Base-by-base conservation (phyloP, 164 flowering plant genomes). In the Tetracentron sinense region DNA sequence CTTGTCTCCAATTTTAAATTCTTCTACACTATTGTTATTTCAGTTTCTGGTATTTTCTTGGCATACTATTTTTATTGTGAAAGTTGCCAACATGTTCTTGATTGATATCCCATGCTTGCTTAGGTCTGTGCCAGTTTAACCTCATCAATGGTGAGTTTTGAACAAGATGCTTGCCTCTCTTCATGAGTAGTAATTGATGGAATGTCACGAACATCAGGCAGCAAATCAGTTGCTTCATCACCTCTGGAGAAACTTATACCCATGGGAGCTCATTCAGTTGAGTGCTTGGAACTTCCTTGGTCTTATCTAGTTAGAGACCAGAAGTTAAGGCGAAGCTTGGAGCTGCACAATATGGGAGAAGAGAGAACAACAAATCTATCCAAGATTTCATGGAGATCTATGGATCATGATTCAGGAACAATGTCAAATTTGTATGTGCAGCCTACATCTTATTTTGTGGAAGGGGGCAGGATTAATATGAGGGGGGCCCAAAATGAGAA, bases 401-500 rank as follows among this genome's bases (percentile, higher is more conserved):
- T 65, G 53, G 76, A 80, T 60, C 75, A 66, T 33, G 63, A 58
- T 52, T 30, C 63, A 26, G 80, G 74, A 62, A 48, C 81, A 51
- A 68, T 68, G 73, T 63, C 79, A 28, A 68, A 58, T 49, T 42
- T 73, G 6, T 48, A 42, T 58, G 28, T 63, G 71, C 81, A 67
- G 64, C 75, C 71, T 12, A 66, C 76, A 33, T 61, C 79, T 30
- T 69, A 30, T 69, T 42, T 33, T 52, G 21, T 56, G 31, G 77
- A 72, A 19, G 71, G 72, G 35, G 76, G 49, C 30, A 76, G 61
- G 64, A 48, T 56, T 56, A 74, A 65, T 48, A 60, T 70, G n/a
- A 71, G 58, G 50, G 79, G 74, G 42, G 25, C 76, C 47, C 89
- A 76, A 54, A 67, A 79, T 70, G 96, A 88, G 72, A 92, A 77